A percentile compares a stretch with the other conserved stretches of the same genome.
These are phyloP conservation scores for Fusarium algeriense DNA, from an alignment of 2,329 filamentous ascomycete genomes.

Conservation along the genomic window DNA sequence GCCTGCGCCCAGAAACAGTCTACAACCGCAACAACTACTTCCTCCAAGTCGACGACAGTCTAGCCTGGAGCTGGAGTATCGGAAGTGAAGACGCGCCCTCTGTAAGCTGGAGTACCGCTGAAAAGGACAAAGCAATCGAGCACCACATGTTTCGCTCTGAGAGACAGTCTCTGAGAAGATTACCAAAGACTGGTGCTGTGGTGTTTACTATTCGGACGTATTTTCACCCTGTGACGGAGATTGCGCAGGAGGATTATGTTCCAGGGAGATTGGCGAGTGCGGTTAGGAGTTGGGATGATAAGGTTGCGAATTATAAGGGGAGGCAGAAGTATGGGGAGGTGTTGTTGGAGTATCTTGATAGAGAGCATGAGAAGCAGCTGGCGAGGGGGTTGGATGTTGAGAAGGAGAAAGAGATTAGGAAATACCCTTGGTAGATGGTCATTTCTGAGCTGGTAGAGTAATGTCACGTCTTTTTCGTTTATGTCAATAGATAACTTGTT, in stretches of 20 bases:
- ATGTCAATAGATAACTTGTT: background rate
- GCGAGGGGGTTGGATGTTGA: conserved; percentile 72
- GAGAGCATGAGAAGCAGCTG: conserved; percentile 79
- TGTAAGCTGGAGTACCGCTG: conserved; percentile 80
- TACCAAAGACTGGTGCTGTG: conserved; percentile 68
- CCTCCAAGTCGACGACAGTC: conserved; percentile 82
- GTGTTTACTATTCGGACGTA: conserved; percentile 86
- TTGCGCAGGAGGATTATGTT: conserved; percentile 79
- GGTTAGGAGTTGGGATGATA: conserved; percentile 83
- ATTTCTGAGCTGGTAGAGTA: background rate
- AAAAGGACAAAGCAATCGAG: conserved; percentile 78
- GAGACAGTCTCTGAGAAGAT: conserved; percentile 75
- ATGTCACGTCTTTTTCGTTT: background rate
- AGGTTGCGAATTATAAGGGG: conserved; percentile 83
- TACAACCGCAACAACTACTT: conserved; percentile 84
- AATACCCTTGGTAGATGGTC: conserved; percentile 68
- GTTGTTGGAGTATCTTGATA: conserved; percentile 80
- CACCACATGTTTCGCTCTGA: conserved; percentile 84
- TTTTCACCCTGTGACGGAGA: conserved; percentile 77
- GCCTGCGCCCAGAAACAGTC: conserved; percentile 75
- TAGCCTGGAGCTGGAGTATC: conserved; percentile 83
- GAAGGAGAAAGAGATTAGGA: conserved; percentile 69
- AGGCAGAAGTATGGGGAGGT: conserved; percentile 79
- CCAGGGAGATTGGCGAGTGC: conserved; percentile 83
- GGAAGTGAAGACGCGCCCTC: conserved; percentile 75